phyloP scores from a whole-genome alignment of 1,139 yeast species.

The Candida sp. region DNA sequence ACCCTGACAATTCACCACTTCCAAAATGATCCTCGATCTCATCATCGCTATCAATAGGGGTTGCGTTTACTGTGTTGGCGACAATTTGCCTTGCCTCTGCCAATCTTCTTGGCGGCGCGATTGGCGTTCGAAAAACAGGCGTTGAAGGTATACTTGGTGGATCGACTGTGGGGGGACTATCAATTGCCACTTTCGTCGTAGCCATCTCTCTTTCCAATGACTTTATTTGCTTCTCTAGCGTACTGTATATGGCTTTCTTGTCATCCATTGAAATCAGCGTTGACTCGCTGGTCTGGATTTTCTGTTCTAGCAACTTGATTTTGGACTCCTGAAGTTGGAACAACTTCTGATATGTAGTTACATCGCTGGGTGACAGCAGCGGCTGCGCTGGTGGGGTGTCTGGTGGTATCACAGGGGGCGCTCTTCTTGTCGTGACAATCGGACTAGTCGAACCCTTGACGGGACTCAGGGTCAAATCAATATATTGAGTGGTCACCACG shows the following conservation, averaged over 20 bases:
- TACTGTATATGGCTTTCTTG: slow-evolving; percentile 28
- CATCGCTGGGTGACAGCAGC: not conserved
- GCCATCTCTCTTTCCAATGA: slow-evolving; percentile 13
- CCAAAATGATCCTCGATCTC: slow-evolving; percentile 49
- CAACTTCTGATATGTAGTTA: slow-evolving; percentile 4
- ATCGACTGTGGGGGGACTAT: not conserved
- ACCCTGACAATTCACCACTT: slow-evolving; percentile 41
- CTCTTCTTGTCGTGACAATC: not conserved
- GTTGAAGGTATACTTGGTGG: not conserved
- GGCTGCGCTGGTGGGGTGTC: not conserved
- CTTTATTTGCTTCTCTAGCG: slow-evolving; percentile 24
- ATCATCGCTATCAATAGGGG: not conserved
- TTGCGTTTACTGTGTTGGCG: slow-evolving; percentile 12
- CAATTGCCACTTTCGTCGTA: slow-evolving; percentile 2
- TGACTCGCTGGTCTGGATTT: slow-evolving; percentile 34
- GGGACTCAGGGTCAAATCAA: slow-evolving; percentile 4
- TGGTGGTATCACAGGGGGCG: slow-evolving; percentile 4
- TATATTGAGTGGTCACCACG: not conserved
- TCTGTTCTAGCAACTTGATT: slow-evolving; percentile 27
- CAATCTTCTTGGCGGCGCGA: slow-evolving; percentile 6
- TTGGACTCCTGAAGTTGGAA: slow-evolving; percentile 26
- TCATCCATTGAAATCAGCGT: slow-evolving; percentile 40
- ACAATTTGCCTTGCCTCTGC: slow-evolving; percentile 12
- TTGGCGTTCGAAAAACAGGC: slow-evolving; percentile 8
- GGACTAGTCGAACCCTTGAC: not conserved